These are phyloP conservation scores for Beta macrorhiza DNA, from an alignment of 179 eudicot species.

Conservation along the genomic window DNA sequence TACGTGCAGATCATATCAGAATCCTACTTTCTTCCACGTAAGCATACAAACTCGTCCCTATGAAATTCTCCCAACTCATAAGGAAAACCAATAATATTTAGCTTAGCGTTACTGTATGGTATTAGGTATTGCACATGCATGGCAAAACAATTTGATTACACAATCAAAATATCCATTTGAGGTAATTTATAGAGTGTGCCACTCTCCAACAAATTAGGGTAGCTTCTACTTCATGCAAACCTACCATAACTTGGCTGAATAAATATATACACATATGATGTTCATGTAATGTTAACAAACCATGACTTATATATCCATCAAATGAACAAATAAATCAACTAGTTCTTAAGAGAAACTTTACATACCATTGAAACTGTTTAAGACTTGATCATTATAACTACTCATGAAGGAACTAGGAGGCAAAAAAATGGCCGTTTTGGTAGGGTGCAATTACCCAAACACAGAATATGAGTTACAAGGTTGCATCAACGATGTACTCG, in stretches of 20 bases:
- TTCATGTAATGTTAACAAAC: no score
- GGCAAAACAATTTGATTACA: not conserved
- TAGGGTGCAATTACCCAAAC: constrained; percentile 57
- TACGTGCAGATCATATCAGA: no score
- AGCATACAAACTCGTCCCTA: no score
- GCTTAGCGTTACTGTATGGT: no score
- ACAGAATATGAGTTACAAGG: constrained; percentile 43
- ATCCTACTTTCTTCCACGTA: no score
- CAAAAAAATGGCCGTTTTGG: constrained; percentile 55
- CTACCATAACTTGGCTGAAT: not conserved
- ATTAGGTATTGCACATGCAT: no score
- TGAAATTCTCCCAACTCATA: no score
- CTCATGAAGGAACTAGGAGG: constrained; percentile 15
- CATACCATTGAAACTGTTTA: not conserved
- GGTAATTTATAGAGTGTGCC: constrained; percentile 12
- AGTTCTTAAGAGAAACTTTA: not conserved
- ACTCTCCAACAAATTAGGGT: constrained; percentile 17
- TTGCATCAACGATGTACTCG: constrained; percentile 57
- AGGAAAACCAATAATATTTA: no score
- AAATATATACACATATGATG: not conserved
- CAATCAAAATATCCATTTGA: not conserved
- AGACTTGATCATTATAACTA: not conserved
- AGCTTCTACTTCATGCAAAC: constrained; percentile 12
- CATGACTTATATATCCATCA: not conserved
- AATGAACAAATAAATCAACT: not conserved